Evolutionary conservation across 83 land plant genomes (phyloP).

Genomic region (Picea abies): DNA sequence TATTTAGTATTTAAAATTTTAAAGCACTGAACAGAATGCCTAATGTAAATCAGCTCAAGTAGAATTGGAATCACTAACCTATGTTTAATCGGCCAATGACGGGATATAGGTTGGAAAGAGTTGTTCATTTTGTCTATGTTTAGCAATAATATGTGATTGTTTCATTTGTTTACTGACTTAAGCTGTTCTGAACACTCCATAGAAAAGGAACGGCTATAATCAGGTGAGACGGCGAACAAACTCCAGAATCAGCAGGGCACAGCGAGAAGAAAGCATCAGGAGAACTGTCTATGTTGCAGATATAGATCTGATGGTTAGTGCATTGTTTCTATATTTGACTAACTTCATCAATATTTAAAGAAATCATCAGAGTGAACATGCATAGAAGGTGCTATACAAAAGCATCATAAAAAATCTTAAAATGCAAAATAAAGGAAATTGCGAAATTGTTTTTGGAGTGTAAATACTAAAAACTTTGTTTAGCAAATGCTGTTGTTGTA

Average conservation of each 20-base stretch:
- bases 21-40: neutral
- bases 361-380: neutral
- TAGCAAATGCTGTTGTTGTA: neutral
- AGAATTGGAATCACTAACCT: neutral
- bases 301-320: slow-evolving; percentile 58
- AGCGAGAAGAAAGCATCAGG: slow-evolving; percentile 56
- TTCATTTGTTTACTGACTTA: slow-evolving; percentile 1
- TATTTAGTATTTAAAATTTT: too few relatives aligned
- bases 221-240: slow-evolving; percentile 49
- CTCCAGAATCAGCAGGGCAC: slow-evolving; percentile 59
- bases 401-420: neutral
- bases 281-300: slow-evolving; percentile 66
- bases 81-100: slow-evolving; percentile 8
- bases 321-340: neutral
- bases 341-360: neutral
- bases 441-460: neutral
- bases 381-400: neutral
- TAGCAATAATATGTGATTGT: neutral
- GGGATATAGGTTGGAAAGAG: neutral
- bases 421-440: neutral
- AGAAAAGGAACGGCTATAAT: slow-evolving; percentile 48
- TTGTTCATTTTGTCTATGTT: neutral
- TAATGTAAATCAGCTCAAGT: neutral
- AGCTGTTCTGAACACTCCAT: neutral
- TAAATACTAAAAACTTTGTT: neutral